Evolutionary conservation across 2,329 filamentous ascomycete species (phyloP), one percentile per base, ranked within the genome.

Genomic region (Monosporascus ibericus): DNA sequence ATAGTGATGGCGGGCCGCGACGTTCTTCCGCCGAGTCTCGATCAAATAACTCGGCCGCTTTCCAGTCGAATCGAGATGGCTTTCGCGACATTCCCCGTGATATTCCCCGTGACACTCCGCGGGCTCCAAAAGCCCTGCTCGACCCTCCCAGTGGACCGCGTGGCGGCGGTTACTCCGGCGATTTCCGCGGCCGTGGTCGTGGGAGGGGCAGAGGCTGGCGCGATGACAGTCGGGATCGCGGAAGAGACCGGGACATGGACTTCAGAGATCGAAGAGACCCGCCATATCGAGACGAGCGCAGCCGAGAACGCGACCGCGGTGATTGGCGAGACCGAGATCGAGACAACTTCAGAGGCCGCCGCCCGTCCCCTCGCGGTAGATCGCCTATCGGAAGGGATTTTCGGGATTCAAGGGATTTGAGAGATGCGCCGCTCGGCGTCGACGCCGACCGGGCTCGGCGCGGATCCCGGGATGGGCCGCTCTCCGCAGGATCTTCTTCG

Each of bases 91-190:
- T 77, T 60, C 58, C 42, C 24, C 42, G 42, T 3, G 42, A 46
- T 24, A 46, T 78, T 66, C 67, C 79, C 14, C 79, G 86, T 58
- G 89, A 95, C 57, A 86, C 88, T 2, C 91, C 91, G 3, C 81
- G 90, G 52, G 91, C 88, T 0, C 90, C 91, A 11, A 90, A 92
- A 68, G 89, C 88, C 4, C 74, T 91, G 52, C 80, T 87, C 54
- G 88, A 92, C 55, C 72, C 81, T 30, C 80, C 82, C n/a, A 81
- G 79, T 57, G 84, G 84, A 30, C 86, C 84, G 15, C 80, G 88
- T 52, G 86, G 86, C 44, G 79, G 84, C 52, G 83, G 81, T 8
- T 88, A 86, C 63, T 73, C 74, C 3, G 78, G 82, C 24, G 87
- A 90, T 49, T 86, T 84, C 60, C 81, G 76, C 62, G 84, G 76